Evolutionary conservation across 148 eudicot species (phyloP), one percentile per base, ranked within the genome.

Genomic region (Rhododendron molle): DNA sequence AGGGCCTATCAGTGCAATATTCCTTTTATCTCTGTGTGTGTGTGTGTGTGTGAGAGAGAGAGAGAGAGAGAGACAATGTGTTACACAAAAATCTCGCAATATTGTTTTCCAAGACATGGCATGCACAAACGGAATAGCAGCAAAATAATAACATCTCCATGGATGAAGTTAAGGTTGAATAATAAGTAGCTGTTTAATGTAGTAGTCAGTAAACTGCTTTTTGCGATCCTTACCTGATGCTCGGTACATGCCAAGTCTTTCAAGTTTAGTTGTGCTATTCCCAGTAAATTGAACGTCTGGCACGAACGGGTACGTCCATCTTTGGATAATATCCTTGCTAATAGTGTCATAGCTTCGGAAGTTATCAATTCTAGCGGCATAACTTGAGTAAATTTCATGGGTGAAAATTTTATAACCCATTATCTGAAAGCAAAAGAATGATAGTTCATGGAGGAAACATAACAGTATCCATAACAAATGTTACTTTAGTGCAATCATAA

Each of bases 371-470:
- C 94, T 92, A 81, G 99, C 99, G 18, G 98, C 99, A 87, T 96
- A 96, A 89, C 92, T 92, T 80, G 98, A 91, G 92, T 90, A 92
- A 85, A 96, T 94, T 93, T 95, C 97, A 88, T 95, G 96, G 88
- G 97, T 95, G 88, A 92, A 95, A 81, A 96, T 96, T 88, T 96
- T 96, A 91, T 94, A 96, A 76, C 98, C 96, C 96, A 95, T 96
- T 88, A 96, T 93, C 99, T 96, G 98, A 85, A 88, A 84, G 84
- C 47, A 84, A 40, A 83, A 86, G 12, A 47, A 58, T 16, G 21
- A 83, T 36, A 67, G 32, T 60, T 40, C 44, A 81, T 40, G 54
- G 46, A 80, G 11, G 60, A 78, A 50, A 62, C 58, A 81, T 46
- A 32, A 34, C 40, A 69, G 74, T 58, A 52, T 40, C 84, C 34